A percentile compares a stretch with the other conserved stretches of the same genome.
phyloP scores from a whole-genome alignment of 805 yeast genomes.

The Hermanozyma aechmeae region DNA sequence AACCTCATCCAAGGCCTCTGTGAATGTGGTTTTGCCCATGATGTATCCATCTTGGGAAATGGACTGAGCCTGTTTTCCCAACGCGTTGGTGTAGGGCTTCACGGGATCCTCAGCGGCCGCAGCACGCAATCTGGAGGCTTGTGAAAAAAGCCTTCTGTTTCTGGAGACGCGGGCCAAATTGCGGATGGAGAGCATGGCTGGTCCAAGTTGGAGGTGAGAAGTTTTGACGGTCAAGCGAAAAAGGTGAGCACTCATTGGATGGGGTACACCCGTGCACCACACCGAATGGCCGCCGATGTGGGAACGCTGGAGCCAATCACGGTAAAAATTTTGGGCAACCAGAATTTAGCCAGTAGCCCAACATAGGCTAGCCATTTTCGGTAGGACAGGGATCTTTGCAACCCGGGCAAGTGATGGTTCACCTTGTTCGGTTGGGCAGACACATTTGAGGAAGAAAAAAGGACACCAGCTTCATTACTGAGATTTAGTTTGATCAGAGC shows the following conservation, averaged over 20 bases:
- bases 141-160: conserved; percentile 9
- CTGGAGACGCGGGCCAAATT: conserved; percentile 9
- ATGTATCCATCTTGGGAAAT: conserved; percentile 20
- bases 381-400: too few relatives aligned
- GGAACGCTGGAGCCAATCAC: too few relatives aligned
- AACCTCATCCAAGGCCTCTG: conserved; percentile 35
- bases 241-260: conserved; percentile 10
- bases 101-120: conserved; percentile 16
- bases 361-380: too few relatives aligned
- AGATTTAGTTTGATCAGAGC: too few relatives aligned
- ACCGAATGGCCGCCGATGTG: not conserved
- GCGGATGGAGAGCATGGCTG: conserved; percentile 9
- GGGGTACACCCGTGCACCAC: conserved; percentile 9
- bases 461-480: too few relatives aligned
- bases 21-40: conserved; percentile 34
- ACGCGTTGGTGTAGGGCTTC: conserved; percentile 26
- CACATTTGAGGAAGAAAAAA: too few relatives aligned
- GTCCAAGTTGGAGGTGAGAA: conserved; percentile 1
- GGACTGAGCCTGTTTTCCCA: conserved; percentile 28
- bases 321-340: too few relatives aligned
- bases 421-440: too few relatives aligned
- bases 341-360: too few relatives aligned
- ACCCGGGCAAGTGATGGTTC: too few relatives aligned
- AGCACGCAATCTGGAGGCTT: conserved; percentile 10
- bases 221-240: conserved; percentile 8